Percentiles rank a stretch among this genome's conserved stretches.
Conservation (phyloP, 1,284 basidiomycete species). For the Fomitopsis pinicola region DNA sequence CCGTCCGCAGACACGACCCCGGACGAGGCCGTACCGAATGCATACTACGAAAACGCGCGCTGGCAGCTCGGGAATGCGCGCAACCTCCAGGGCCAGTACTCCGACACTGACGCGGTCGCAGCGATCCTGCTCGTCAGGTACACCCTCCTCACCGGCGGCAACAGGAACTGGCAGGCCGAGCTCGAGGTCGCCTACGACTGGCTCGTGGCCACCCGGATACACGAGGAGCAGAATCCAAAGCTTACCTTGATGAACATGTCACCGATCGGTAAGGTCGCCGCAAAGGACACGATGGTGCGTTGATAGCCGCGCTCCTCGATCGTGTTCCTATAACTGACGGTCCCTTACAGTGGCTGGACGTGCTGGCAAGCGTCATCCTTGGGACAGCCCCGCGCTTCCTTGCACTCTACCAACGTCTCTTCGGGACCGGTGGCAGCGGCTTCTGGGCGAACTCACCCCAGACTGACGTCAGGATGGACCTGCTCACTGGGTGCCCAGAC, state of each 20-base stretch:
- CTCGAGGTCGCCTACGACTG: slow-evolving; percentile 68
- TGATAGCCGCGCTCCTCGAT: not conserved
- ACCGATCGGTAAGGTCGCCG: slow-evolving; percentile 47
- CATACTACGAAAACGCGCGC: slow-evolving; percentile 64
- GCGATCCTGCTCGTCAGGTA: slow-evolving; percentile 70
- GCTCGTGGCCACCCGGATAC: slow-evolving; percentile 60
- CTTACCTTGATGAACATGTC: slow-evolving; percentile 51
- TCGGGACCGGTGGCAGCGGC: slow-evolving; percentile 32
- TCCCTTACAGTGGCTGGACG: slow-evolving; percentile 62
- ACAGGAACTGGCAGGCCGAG: slow-evolving; percentile 61
- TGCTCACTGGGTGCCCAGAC: slow-evolving; percentile 70
- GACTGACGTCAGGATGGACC: slow-evolving; percentile 52
- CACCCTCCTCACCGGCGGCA: slow-evolving; percentile 60
- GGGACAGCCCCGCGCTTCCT: slow-evolving; percentile 63
- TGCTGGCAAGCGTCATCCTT: slow-evolving; percentile 62
- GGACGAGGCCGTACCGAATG: slow-evolving; percentile 55
- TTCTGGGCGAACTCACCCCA: slow-evolving; percentile 29
- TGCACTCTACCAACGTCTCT: slow-evolving; percentile 57
- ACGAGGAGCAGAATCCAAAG: slow-evolving; percentile 58
- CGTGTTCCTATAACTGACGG: not conserved
- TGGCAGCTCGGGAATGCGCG: slow-evolving; percentile 48
- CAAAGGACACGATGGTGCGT: slow-evolving; percentile 70
- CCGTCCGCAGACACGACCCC: slow-evolving; percentile 49
- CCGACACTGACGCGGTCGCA: slow-evolving; percentile 66
- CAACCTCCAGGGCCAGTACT: slow-evolving; percentile 46